Conservation (phyloP, 2,329 filamentous ascomycete species). For the Xylogone sp. region DNA sequence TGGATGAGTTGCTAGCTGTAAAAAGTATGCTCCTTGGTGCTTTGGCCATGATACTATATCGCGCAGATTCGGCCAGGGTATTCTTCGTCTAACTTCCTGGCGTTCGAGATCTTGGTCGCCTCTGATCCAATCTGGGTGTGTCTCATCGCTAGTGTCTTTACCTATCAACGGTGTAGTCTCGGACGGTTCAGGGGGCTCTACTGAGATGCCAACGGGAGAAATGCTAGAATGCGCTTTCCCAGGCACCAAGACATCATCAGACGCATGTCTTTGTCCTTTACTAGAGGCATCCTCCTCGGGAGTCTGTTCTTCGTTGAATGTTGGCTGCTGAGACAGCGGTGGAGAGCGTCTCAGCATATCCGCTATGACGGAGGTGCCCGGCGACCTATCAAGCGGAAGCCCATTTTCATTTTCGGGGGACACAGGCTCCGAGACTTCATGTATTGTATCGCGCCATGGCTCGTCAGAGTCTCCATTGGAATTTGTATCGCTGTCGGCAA, state of each 20-base stretch:
- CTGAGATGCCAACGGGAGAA: constrained; percentile 15
- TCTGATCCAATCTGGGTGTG: constrained; percentile 23
- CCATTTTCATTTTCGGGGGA: constrained; percentile 41
- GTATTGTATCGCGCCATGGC: constrained; percentile 46
- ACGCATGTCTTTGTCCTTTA: neutral
- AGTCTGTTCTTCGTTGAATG: neutral
- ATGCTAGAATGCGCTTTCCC: constrained; percentile 17
- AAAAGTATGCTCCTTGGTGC: constrained; percentile 15
- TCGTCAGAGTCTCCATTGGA: constrained; percentile 17
- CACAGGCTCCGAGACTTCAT: constrained; percentile 57
- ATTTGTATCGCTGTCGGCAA: constrained; percentile 17
- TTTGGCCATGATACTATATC: constrained; percentile 17
- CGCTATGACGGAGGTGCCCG: constrained; percentile 43
- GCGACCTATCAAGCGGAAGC: constrained; percentile 25
- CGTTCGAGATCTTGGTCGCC: constrained; percentile 27
- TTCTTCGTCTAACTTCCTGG: constrained; percentile 13
- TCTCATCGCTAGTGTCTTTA: constrained; percentile 12
- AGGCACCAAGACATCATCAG: neutral
- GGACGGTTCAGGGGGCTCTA: constrained; percentile 21
- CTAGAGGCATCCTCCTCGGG: neutral
- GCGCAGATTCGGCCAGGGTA: constrained; percentile 25
- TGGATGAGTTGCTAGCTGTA: constrained; percentile 46
- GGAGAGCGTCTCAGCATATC: constrained; percentile 42
- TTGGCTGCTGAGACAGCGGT: constrained; percentile 13
- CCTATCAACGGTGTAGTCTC: constrained; percentile 26